Percentiles rank a stretch among this genome's conserved stretches.
Conservation (phyloP, 768 basidiomycete species). For the Hirschioporus abietinus region DNA sequence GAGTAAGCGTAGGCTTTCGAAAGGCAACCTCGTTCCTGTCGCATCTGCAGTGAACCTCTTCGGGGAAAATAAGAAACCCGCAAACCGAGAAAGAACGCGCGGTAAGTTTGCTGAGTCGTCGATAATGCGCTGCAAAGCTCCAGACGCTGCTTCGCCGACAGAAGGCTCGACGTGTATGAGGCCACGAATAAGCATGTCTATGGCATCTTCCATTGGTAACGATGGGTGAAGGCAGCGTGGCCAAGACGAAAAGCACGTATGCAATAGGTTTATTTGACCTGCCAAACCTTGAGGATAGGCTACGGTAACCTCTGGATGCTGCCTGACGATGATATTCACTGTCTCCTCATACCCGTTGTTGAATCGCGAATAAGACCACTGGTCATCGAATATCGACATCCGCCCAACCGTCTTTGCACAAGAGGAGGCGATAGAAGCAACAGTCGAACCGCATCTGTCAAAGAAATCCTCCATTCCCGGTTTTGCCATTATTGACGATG, state of each 20-base stretch:
- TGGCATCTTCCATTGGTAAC: constrained; percentile 49
- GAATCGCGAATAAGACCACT: constrained; percentile 63
- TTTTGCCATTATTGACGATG: constrained; percentile 50
- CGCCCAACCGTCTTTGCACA: constrained; percentile 62
- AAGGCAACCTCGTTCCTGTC: constrained; percentile 53
- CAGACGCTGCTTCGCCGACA: constrained; percentile 61
- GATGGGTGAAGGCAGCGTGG: constrained; percentile 68
- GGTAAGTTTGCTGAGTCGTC: constrained; percentile 49
- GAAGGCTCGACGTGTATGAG: constrained; percentile 81
- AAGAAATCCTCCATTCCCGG: constrained; percentile 69
- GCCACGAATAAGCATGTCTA: constrained; percentile 76
- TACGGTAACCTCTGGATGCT: constrained; percentile 57
- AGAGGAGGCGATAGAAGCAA: constrained; percentile 50
- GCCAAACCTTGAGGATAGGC: constrained; percentile 59
- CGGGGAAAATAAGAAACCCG: constrained; percentile 70
- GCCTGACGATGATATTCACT: constrained; percentile 59
- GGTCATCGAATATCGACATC: constrained; percentile 84
- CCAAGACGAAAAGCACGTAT: constrained; percentile 77
- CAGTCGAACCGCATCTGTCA: constrained; percentile 52
- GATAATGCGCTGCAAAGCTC: constrained; percentile 70
- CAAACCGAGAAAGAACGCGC: constrained; percentile 58
- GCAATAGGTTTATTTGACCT: constrained; percentile 65
- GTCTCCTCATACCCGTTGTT: constrained; percentile 63
- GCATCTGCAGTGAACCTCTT: constrained; percentile 56
- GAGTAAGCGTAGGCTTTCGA: constrained; percentile 64